Percentiles rank a stretch among this genome's conserved stretches.
phyloP scores from a whole-genome alignment of 23 red algal genomes.

The Gracilaria domingensis region DNA sequence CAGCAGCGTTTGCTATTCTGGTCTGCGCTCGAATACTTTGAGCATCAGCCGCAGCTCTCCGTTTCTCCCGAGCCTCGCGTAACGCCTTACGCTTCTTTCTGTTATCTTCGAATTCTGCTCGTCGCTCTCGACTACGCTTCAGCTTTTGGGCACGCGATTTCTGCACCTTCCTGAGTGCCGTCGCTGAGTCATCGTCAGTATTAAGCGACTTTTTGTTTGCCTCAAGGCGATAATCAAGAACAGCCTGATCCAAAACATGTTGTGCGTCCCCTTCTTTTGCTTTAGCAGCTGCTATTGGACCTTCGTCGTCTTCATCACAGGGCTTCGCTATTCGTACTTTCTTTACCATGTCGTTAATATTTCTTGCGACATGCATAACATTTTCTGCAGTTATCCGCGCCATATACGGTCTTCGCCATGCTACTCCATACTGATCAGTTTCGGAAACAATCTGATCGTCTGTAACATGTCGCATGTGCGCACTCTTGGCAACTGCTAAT shows the following conservation, averaged over 20 bases:
- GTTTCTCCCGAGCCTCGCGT: neutral
- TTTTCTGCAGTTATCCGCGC: conserved; percentile 1
- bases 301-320: neutral
- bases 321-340: neutral
- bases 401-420: conserved; percentile 37
- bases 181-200: neutral
- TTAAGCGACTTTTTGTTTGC: neutral
- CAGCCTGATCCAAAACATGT: conserved; percentile 20
- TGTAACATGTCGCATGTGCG: conserved; percentile 20
- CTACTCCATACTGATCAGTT: conserved; percentile 2
- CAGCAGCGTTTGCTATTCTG: conserved; percentile 12
- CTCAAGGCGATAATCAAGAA: conserved; percentile 23
- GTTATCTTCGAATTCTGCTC: neutral
- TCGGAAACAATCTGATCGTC: neutral
- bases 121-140: neutral
- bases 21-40: conserved; percentile 21
- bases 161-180: neutral
- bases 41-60: neutral
- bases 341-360: neutral
- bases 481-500: neutral
- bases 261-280: conserved; percentile 17
- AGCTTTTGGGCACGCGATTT: neutral
- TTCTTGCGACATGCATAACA: conserved; percentile 9
- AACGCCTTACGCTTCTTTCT: neutral
- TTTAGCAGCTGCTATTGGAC: neutral